A percentile compares a stretch with the other conserved stretches of the same genome.
Evolutionary conservation across 2,329 filamentous ascomycete species (phyloP).

Genomic region (Xylariaceae sp.): DNA sequence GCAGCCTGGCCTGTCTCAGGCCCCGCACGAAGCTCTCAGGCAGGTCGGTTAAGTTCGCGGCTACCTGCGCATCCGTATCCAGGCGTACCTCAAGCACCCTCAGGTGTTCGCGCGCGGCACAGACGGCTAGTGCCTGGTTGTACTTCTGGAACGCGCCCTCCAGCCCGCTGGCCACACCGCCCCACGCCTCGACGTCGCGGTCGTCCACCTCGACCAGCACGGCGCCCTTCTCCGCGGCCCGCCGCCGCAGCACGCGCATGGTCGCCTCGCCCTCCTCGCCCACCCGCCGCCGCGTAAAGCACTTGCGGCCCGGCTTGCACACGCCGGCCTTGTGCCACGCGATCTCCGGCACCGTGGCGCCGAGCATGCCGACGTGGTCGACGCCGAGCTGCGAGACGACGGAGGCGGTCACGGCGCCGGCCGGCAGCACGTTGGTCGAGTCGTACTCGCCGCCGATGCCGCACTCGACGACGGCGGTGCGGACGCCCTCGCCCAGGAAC

Average conservation of each 20-base stretch:
- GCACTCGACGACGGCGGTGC: slow-evolving; percentile 83
- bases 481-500: slow-evolving; percentile 75
- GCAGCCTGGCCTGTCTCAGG: slow-evolving; percentile 66
- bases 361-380: slow-evolving; percentile 82
- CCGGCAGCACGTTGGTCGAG: slow-evolving; percentile 79
- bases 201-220: slow-evolving; percentile 47
- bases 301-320: slow-evolving; percentile 68
- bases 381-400: slow-evolving; percentile 82
- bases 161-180: slow-evolving; percentile 44
- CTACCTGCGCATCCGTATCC: slow-evolving; percentile 3
- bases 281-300: slow-evolving; percentile 63
- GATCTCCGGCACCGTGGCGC: slow-evolving; percentile 77
- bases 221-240: slow-evolving; percentile 60
- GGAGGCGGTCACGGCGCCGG: slow-evolving; percentile 65
- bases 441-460: slow-evolving; percentile 95
- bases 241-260: slow-evolving; percentile 56
- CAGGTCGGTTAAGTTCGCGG: slow-evolving; percentile 32
- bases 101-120: slow-evolving; percentile 62
- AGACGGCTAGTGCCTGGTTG: slow-evolving; percentile 61
- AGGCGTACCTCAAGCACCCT: slow-evolving; percentile 27
- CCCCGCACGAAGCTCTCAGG: slow-evolving; percentile 65
- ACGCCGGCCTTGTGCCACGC: slow-evolving; percentile 92
- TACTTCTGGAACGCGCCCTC: slow-evolving; percentile 57
- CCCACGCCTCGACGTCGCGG: slow-evolving; percentile 44
- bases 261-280: slow-evolving; percentile 47